Evolutionary conservation across 345 rosid species (phyloP).

Genomic region (Citrus sinensis): DNA sequence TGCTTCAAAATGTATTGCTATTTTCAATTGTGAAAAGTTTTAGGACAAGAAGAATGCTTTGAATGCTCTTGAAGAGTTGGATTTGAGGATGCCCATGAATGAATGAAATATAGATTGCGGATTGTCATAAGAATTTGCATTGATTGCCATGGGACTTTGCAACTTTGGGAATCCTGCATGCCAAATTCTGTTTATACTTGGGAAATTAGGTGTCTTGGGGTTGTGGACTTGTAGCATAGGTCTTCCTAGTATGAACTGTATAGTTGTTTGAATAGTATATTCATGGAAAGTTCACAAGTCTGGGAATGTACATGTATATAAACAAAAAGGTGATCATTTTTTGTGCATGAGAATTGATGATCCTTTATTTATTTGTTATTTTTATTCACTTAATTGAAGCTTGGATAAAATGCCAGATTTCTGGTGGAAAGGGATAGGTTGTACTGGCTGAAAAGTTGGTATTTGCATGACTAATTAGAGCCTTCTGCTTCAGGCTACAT

Average conservation of each 20-base stretch:
- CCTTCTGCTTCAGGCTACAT: not conserved
- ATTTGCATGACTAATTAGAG: not conserved
- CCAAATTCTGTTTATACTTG: not conserved
- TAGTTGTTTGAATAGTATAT: constrained; percentile 3
- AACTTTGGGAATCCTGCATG: not conserved
- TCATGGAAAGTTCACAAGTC: not conserved
- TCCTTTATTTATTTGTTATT: not conserved
- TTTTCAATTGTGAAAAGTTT: not conserved
- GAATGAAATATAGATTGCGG: not conserved
- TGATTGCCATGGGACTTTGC: not conserved
- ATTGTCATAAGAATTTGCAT: not conserved
- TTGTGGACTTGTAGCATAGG: not conserved
- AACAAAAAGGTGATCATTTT: not conserved
- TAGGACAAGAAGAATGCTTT: not conserved
- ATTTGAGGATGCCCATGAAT: not conserved
- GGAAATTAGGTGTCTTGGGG: not conserved
- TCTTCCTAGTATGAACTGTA: not conserved
- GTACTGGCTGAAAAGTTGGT: constrained; percentile 4
- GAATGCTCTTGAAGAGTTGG: not conserved
- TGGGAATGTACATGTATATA: not conserved
- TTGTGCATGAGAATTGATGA: constrained; percentile 1
- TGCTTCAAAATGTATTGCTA: not conserved
- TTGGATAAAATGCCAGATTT: constrained; percentile 5
- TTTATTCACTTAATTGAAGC: not conserved
- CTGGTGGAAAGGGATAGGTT: constrained; percentile 3